These are phyloP conservation scores for Choricystis sp. DNA, from an alignment of 139 green algal genomes.

Conservation along the genomic window DNA sequence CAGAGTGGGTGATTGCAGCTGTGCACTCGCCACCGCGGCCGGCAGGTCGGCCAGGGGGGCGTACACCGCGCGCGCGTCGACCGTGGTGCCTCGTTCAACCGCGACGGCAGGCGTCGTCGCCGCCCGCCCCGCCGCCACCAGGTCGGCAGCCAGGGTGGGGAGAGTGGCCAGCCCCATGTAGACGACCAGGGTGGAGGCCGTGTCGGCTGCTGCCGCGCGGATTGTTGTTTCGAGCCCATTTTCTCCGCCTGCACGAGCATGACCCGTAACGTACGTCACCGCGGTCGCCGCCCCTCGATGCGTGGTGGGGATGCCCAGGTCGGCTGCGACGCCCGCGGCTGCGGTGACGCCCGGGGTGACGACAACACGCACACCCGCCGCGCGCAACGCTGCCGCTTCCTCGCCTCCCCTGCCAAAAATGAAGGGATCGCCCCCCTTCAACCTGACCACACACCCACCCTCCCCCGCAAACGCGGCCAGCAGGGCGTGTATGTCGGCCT, in stretches of 20 bases:
- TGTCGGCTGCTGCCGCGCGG: constrained; percentile 39
- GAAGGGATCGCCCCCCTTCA: constrained; percentile 89
- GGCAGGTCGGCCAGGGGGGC: constrained; percentile 29
- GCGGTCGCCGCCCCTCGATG: constrained; percentile 84
- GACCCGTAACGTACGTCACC: constrained; percentile 80
- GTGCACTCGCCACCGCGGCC: constrained; percentile 21
- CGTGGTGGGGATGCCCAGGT: constrained; percentile 85
- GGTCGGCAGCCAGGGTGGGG: constrained; percentile 39
- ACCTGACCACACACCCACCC: constrained; percentile 48
- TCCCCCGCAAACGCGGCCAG: constrained; percentile 73
- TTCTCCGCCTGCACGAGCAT: constrained; percentile 67
- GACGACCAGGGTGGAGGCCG: constrained; percentile 84
- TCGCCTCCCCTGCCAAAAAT: constrained; percentile 91
- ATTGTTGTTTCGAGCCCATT: constrained; percentile 40
- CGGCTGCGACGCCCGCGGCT: constrained; percentile 54
- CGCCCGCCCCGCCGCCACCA: constrained; percentile 38
- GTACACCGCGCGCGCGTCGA: constrained; percentile 65
- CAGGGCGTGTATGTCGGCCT: constrained; percentile 87
- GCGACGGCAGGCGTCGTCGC: constrained; percentile 70
- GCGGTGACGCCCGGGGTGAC: constrained; percentile 72
- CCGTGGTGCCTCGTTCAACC: constrained; percentile 85
- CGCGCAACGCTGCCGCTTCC: constrained; percentile 72
- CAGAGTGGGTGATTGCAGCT: constrained; percentile 78
- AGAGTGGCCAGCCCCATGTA: constrained; percentile 97
- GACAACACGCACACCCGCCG: constrained; percentile 61